Base-by-base conservation (phyloP, 176 grass and related monocot species). In the Microstegium vimineum region DNA sequence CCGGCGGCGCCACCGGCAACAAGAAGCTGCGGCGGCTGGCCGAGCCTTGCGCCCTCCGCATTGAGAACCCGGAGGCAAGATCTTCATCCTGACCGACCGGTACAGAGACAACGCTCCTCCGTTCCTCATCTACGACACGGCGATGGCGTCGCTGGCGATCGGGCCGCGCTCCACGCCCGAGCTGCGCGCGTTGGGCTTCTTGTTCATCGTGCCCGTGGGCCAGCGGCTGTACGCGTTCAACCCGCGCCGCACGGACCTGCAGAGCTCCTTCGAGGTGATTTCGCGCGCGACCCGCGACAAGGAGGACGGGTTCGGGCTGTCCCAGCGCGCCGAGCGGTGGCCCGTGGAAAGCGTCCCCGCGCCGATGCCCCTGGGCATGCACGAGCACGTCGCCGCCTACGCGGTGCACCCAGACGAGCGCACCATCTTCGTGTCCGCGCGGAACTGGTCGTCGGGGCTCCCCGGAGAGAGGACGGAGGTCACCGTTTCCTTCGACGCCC, bases 401-500 rank as follows among this genome's bases (percentile, higher is more conserved):
- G 51, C 67, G 1, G 25, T 82, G 23, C 79, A 81, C 51, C 79
- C 66, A n/a, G 79, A 71, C 79, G 66, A 35, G 15, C 23, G 51
- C 66, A 71, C 67, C 79, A 42, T 82, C 67, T 71, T 71, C 51
- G 51, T 82, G 35, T 60, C 79, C 3, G 66, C 35, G 67, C 17
- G 26, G 49, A 59, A 40, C 25, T 16, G 35, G 51, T 41, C 16
- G 8, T 25, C n/a, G n/a, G n/a, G 66, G 34, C 3, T 8, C 34
- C 2, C 8, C 32, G 10, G 31, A 5, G 9, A 11, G 33, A 76
- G 31, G 73, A 26, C 33, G 51, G 34, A 17, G 33, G 51, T 25
- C 17, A 82, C 66, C 8, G 59, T 30, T 35, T 22, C 25, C 36
- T 82, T 82, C 67, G 67, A 82, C 52, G 10, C 51, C 51, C 16